Conservation (phyloP, 192 early-diverging fungal species). For the Entophlyctis luteolus region DNA sequence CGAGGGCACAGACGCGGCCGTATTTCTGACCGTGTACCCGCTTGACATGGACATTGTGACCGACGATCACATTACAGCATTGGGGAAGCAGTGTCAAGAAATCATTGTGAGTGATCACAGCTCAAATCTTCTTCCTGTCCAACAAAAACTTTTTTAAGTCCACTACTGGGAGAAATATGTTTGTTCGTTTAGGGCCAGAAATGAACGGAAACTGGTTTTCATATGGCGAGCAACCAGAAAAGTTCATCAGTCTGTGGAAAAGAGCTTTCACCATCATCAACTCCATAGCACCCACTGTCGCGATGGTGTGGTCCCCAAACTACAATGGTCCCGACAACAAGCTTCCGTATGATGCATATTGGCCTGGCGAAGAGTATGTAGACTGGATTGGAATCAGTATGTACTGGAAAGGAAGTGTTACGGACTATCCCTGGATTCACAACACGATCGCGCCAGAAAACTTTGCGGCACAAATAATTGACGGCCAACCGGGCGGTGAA, state of each 20-base stretch:
- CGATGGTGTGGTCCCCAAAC: slow-evolving; percentile 21
- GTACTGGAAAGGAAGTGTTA: slow-evolving; percentile 23
- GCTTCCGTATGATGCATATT: slow-evolving; percentile 22
- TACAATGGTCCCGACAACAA: background rate
- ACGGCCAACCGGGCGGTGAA: slow-evolving; percentile 5
- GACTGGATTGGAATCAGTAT: slow-evolving; percentile 33
- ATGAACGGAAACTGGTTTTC: slow-evolving; percentile 22
- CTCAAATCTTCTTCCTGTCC: background rate
- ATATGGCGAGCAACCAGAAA: slow-evolving; percentile 18
- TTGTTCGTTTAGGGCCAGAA: slow-evolving; percentile 13
- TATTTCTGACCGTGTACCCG: slow-evolving; percentile 26
- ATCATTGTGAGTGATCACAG: background rate
- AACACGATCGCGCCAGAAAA: slow-evolving; percentile 3
- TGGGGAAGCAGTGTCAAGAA: slow-evolving; percentile 11
- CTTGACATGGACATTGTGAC: background rate
- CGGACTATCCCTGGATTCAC: slow-evolving; percentile 6
- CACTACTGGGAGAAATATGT: slow-evolving; percentile 10
- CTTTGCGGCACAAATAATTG: slow-evolving; percentile 19
- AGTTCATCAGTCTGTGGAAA: slow-evolving; percentile 11
- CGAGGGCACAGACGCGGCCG: slow-evolving; percentile 21
- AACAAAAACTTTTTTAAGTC: background rate
- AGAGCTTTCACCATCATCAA: background rate
- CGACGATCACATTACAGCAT: background rate
- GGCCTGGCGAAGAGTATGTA: slow-evolving; percentile 30
- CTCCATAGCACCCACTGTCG: slow-evolving; percentile 2